Conservation (phyloP, 495 filamentous ascomycete species). For the Hypoxylon crocopeplum region DNA sequence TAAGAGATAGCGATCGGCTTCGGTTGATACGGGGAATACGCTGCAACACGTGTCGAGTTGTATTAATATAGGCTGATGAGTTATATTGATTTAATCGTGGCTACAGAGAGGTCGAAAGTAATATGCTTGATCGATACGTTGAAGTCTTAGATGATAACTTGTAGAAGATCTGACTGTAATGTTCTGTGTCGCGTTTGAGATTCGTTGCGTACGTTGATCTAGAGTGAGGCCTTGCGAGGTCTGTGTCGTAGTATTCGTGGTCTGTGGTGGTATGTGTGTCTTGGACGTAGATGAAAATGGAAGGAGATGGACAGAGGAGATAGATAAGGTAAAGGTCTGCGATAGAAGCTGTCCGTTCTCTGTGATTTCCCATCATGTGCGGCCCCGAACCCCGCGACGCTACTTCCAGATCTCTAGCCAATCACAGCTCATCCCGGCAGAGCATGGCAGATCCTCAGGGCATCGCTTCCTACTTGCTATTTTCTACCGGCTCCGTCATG, state of each 20-base stretch:
- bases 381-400: slow-evolving; percentile 28
- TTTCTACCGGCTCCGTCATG: too few species aligned
- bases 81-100: slow-evolving; percentile 6
- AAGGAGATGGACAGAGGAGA: slow-evolving; percentile 1
- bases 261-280: slow-evolving; percentile 17
- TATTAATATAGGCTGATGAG: neutral
- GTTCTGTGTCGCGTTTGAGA: too few species aligned
- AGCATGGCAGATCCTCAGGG: slow-evolving; percentile 24
- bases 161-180: too few species aligned
- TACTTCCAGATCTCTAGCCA: slow-evolving; percentile 1
- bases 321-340: slow-evolving; percentile 6
- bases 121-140: slow-evolving; percentile 2
- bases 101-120: slow-evolving; percentile 2
- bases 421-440: slow-evolving; percentile 19
- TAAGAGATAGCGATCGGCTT: neutral
- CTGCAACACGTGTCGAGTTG: too few species aligned
- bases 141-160: neutral
- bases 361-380: slow-evolving; percentile 6
- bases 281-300: neutral
- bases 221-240: neutral
- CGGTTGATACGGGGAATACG: neutral
- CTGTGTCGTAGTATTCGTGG: neutral
- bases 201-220: neutral
- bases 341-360: slow-evolving; percentile 8
- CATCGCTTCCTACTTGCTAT: neutral